phyloP scores from a whole-genome alignment of 2,329 filamentous ascomycete species.

The Domatiomyces catenatus region DNA sequence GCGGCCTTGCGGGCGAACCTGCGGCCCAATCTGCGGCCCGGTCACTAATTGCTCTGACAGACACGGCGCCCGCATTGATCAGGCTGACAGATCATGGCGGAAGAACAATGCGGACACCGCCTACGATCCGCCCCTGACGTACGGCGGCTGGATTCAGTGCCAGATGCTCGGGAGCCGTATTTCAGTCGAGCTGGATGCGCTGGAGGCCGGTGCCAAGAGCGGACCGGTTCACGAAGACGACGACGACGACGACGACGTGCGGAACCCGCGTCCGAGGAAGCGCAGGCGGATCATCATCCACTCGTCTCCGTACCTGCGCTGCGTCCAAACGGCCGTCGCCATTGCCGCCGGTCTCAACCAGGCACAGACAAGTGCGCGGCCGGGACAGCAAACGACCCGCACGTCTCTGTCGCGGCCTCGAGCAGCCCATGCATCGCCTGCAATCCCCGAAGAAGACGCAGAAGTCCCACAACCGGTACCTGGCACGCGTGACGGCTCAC shows the following conservation, averaged over 20 bases:
- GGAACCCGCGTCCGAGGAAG: conserved; percentile 12
- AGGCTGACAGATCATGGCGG: conserved; percentile 90
- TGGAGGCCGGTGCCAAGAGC: conserved; percentile 22
- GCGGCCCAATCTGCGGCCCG: background rate
- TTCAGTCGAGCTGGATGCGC: conserved; percentile 47
- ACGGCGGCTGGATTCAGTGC: conserved; percentile 82
- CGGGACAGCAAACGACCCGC: background rate
- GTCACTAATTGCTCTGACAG: conserved; percentile 28
- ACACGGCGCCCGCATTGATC: conserved; percentile 86
- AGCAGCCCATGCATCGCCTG: background rate
- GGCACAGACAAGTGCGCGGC: background rate
- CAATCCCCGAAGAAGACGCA: background rate
- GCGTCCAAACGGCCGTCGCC: conserved; percentile 78
- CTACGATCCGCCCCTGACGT: conserved; percentile 89
- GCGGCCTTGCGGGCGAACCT: background rate
- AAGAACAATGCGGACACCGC: conserved; percentile 69
- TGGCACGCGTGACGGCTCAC: background rate
- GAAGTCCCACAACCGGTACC: background rate
- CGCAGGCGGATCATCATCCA: conserved; percentile 66
- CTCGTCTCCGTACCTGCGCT: conserved; percentile 84
- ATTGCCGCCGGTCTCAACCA: conserved; percentile 68
- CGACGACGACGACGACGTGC: background rate
- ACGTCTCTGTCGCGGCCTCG: background rate
- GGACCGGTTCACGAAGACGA: background rate
- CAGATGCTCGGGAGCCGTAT: conserved; percentile 71